Percentiles rank a stretch among this genome's conserved stretches.
Evolutionary conservation across 2,329 filamentous ascomycete species (phyloP).

Genomic region (Aspergillus aculeatus): DNA sequence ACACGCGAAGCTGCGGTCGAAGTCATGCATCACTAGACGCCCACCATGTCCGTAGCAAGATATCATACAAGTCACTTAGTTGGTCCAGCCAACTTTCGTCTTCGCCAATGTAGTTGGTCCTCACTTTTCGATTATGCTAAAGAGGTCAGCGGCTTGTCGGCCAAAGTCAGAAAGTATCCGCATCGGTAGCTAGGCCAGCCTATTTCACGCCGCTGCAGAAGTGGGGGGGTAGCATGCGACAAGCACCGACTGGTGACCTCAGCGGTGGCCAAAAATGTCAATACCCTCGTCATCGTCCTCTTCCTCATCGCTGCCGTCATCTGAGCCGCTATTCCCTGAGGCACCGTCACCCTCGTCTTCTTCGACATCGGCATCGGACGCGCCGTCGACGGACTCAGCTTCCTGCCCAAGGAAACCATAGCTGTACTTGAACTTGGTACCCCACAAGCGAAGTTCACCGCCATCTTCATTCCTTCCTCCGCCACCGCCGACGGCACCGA

Average conservation of each 20-base stretch:
- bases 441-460: conserved; percentile 61
- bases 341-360: conserved; percentile 20
- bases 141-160: too few relatives aligned
- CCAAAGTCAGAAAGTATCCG: too few relatives aligned
- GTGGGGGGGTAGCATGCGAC: too few relatives aligned
- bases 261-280: conserved; percentile 55
- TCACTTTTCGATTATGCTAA: neutral
- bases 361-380: conserved; percentile 21
- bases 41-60: neutral
- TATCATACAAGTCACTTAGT: conserved; percentile 9
- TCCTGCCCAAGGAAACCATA: conserved; percentile 37
- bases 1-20: neutral
- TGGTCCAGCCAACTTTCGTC: conserved; percentile 16
- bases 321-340: conserved; percentile 32
- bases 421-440: conserved; percentile 45
- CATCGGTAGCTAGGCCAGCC: too few relatives aligned
- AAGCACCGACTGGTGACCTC: conserved; percentile 16
- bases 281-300: conserved; percentile 52
- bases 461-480: conserved; percentile 47
- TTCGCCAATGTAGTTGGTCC: neutral
- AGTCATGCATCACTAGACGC: conserved; percentile 11
- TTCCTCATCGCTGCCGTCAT: conserved; percentile 48
- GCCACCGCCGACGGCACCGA: conserved; percentile 13
- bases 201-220: too few relatives aligned
- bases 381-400: conserved; percentile 24